phyloP scores from a whole-genome alignment of 1,284 basidiomycete species.

The Apiotrichum mycotoxinovorans region DNA sequence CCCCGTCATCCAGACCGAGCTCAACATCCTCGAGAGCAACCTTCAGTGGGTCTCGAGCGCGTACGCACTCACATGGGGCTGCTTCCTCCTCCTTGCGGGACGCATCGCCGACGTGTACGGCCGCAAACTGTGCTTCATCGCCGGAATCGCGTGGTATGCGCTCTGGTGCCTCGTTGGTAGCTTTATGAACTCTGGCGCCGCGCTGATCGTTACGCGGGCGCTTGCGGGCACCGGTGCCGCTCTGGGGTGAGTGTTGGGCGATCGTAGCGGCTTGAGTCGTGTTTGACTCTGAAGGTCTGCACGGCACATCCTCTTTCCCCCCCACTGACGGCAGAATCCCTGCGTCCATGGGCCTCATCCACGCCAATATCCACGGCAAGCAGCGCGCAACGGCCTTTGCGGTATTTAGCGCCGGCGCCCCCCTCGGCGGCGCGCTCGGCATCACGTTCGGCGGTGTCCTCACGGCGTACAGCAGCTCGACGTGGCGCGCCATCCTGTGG shows the following conservation, averaged over 20 bases:
- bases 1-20: constrained; percentile 39
- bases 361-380: constrained; percentile 25
- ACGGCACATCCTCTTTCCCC: too few species aligned
- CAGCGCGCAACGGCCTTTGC: constrained; percentile 20
- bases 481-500: constrained; percentile 19
- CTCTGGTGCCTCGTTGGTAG: constrained; percentile 37
- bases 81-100: constrained; percentile 42
- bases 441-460: constrained; percentile 19
- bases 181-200: constrained; percentile 36
- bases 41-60: constrained; percentile 45
- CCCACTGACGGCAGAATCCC: constrained; percentile 13
- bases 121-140: constrained; percentile 33
- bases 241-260: constrained; percentile 31
- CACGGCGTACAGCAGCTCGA: constrained; percentile 9
- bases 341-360: constrained; percentile 18
- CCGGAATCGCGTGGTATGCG: constrained; percentile 39
- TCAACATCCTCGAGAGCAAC: constrained; percentile 23
- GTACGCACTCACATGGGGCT: constrained; percentile 40
- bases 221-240: constrained; percentile 35
- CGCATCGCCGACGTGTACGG: constrained; percentile 46
- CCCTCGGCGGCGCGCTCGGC: constrained; percentile 16
- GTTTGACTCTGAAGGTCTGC: not conserved
- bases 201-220: constrained; percentile 35
- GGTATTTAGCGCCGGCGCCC: constrained; percentile 17
- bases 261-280: too few species aligned